Evolutionary conservation across 371 early-diverging fungal species (phyloP).

Genomic region (Paraphysoderma sedebokerense): DNA sequence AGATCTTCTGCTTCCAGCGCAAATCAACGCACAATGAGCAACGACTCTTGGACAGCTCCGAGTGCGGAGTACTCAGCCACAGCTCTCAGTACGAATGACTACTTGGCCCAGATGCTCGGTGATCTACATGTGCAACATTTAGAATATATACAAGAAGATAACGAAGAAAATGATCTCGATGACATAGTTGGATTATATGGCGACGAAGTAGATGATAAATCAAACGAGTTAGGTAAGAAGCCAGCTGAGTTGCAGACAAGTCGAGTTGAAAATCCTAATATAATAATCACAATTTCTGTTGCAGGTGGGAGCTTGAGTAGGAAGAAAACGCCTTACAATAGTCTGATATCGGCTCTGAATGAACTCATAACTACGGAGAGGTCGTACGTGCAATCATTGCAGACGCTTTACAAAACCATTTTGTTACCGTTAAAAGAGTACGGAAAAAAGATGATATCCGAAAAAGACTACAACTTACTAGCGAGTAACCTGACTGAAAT

Average conservation of each 20-base stretch:
- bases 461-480: background rate
- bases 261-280: no score
- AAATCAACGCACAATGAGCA: no score
- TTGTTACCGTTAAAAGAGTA: background rate
- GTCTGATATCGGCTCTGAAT: background rate
- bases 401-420: background rate
- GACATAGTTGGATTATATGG: background rate
- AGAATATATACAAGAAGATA: background rate
- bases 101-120: conserved; percentile 1
- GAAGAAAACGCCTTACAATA: no score
- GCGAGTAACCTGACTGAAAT: background rate
- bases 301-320: no score
- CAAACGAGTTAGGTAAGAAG: no score
- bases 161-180: background rate
- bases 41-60: no score
- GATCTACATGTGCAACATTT: background rate
- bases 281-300: no score
- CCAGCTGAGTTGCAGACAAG: no score
- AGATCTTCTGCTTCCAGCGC: no score
- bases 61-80: no score
- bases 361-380: background rate
- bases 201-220: background rate
- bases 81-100: no score
- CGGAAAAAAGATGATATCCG: no score
- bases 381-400: background rate